Conservation (phyloP, 2,329 filamentous ascomycete species). For the Cercospora brassicicola region DNA sequence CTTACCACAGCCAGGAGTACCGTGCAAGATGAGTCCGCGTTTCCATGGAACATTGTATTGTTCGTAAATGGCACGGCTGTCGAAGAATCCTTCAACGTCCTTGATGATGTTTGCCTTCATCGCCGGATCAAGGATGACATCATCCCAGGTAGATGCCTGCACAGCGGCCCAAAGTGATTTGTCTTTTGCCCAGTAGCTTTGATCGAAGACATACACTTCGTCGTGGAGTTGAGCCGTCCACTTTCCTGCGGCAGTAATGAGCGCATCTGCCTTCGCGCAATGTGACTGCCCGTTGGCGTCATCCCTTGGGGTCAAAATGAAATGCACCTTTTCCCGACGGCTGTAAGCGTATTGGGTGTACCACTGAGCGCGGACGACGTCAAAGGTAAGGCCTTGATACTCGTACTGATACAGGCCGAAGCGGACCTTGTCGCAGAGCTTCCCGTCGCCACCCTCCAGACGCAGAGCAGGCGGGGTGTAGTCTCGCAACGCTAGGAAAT, state of each 20-base stretch:
- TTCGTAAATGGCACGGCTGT: slow-evolving; percentile 42
- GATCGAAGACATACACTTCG: slow-evolving; percentile 48
- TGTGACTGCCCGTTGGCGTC: slow-evolving; percentile 7
- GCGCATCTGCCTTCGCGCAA: slow-evolving; percentile 38
- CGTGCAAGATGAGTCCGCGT: slow-evolving; percentile 42
- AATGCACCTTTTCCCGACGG: slow-evolving; percentile 15
- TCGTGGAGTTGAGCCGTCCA: slow-evolving; percentile 44
- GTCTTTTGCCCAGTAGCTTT: slow-evolving; percentile 44
- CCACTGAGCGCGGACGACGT: slow-evolving; percentile 44
- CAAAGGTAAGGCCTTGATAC: slow-evolving; percentile 42
- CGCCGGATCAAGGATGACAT: slow-evolving; percentile 49
- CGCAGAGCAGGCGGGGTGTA: slow-evolving; percentile 42
- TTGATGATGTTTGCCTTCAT: slow-evolving; percentile 47
- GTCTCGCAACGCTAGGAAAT: slow-evolving; percentile 37
- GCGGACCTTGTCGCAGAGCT: slow-evolving; percentile 39
- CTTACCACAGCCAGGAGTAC: slow-evolving; percentile 51
- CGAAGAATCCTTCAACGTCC: slow-evolving; percentile 45
- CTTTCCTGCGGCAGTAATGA: slow-evolving; percentile 43
- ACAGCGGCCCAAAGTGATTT: slow-evolving; percentile 44
- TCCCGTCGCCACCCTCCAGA: slow-evolving; percentile 40
- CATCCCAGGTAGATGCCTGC: slow-evolving; percentile 46
- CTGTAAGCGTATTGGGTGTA: slow-evolving; percentile 10
- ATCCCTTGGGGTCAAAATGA: slow-evolving; percentile 22
- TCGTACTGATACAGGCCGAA: slow-evolving; percentile 47
- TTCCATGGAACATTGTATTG: slow-evolving; percentile 52